Conservation (phyloP, 352 stramenopile genomes). For the Phytophthora boehmeriae region DNA sequence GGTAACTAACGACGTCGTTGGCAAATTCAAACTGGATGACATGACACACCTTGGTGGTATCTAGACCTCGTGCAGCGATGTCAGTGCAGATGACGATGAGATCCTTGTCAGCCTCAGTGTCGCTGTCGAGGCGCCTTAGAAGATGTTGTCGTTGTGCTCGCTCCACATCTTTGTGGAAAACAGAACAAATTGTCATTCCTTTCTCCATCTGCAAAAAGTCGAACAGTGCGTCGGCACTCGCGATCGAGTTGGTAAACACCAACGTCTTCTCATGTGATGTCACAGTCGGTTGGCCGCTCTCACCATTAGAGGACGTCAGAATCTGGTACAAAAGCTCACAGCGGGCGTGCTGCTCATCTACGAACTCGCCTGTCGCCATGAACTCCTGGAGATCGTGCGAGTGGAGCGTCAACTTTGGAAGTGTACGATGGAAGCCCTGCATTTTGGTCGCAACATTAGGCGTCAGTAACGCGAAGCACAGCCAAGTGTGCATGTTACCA, state of each 20-base stretch:
- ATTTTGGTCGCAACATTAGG: constrained; percentile 2
- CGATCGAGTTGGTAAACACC: constrained; percentile 79
- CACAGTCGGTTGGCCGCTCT: background rate
- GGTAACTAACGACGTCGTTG: constrained; percentile 79
- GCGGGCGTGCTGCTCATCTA: constrained; percentile 36
- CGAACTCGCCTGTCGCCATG: constrained; percentile 14
- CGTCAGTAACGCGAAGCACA: constrained; percentile 3
- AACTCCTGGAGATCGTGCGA: constrained; percentile 51
- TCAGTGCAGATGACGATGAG: constrained; percentile 76
- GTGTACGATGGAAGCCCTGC: constrained; percentile 75
- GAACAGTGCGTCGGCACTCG: constrained; percentile 63
- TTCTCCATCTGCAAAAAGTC: constrained; percentile 55
- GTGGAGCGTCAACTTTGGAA: constrained; percentile 52
- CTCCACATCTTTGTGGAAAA: constrained; percentile 75
- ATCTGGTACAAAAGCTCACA: constrained; percentile 60
- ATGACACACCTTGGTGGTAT: constrained; percentile 72
- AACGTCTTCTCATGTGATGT: constrained; percentile 48
- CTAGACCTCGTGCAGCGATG: constrained; percentile 74
- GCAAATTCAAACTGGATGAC: constrained; percentile 87
- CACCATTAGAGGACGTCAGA: constrained; percentile 25
- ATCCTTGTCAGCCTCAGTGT: constrained; percentile 27
- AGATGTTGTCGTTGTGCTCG: constrained; percentile 52
- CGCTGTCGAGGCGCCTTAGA: constrained; percentile 46
- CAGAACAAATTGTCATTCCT: constrained; percentile 31
- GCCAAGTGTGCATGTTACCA: background rate